These are phyloP conservation scores for Coniochaeta hoffmannii DNA, from an alignment of 2,329 filamentous ascomycete species.

Conservation along the genomic window DNA sequence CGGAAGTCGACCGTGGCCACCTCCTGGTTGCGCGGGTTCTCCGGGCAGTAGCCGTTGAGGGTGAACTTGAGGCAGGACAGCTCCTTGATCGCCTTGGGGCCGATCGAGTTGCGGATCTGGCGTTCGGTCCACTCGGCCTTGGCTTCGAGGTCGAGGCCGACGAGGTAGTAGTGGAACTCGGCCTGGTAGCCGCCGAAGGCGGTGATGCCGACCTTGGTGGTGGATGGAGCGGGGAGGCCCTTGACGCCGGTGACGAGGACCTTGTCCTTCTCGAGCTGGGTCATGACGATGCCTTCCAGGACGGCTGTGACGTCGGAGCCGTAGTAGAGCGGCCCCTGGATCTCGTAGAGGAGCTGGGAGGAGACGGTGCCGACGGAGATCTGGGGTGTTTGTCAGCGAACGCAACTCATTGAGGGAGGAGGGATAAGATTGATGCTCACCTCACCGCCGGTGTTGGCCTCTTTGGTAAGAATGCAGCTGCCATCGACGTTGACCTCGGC, in stretches of 20 bases:
- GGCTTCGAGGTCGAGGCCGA: constrained; percentile 12
- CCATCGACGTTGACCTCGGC: constrained; percentile 39
- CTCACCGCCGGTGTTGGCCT: constrained; percentile 15
- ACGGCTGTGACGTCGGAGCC: constrained; percentile 23
- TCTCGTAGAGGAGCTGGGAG: constrained; percentile 27
- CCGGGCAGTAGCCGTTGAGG: constrained; percentile 18
- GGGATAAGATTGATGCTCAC: constrained; percentile 5
- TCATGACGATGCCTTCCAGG: constrained; percentile 29
- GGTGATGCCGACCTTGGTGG: constrained; percentile 22
- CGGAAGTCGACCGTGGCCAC: constrained; percentile 27
- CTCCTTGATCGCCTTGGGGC: constrained; percentile 13
- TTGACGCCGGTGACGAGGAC: constrained; percentile 26
- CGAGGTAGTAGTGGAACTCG: constrained; percentile 14
- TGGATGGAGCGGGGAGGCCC: constrained; percentile 22
- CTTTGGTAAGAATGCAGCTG: constrained; percentile 18
- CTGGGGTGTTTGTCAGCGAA: background rate
- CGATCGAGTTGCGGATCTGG: constrained; percentile 10
- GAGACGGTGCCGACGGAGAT: constrained; percentile 9
- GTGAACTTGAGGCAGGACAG: constrained; percentile 21
- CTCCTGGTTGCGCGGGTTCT: constrained; percentile 23
- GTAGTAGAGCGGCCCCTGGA: constrained; percentile 28
- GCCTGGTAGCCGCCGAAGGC: constrained; percentile 17
- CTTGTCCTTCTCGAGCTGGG: constrained; percentile 28
- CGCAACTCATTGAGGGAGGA: no score
- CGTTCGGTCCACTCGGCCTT: constrained; percentile 14